Percentiles rank a stretch among this genome's conserved stretches.
Conservation (phyloP, 805 yeast genomes). For the Starmerella sp. region DNA sequence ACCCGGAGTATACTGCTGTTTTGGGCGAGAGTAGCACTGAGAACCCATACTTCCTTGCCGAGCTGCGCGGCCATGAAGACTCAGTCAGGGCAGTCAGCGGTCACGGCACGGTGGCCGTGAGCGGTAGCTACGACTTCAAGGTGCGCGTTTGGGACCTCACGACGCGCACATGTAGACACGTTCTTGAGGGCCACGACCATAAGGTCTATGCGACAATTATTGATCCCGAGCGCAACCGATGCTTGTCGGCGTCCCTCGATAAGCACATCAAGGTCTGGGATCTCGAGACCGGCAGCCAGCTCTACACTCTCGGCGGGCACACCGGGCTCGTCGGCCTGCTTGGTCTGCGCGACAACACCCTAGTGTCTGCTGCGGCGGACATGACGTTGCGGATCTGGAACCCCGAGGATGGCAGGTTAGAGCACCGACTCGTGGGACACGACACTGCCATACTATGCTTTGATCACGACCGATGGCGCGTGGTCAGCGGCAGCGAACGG, state of each 20-base stretch:
- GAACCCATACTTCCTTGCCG: conserved; percentile 53
- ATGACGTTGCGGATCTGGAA: conserved; percentile 88
- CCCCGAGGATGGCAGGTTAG: conserved; percentile 55
- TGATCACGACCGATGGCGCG: conserved; percentile 70
- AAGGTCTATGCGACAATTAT: conserved; percentile 80
- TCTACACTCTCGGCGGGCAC: conserved; percentile 73
- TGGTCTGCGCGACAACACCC: conserved; percentile 58
- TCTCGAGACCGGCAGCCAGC: conserved; percentile 57
- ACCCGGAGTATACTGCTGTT: conserved; percentile 25
- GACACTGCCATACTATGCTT: conserved; percentile 85
- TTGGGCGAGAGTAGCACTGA: conserved; percentile 13
- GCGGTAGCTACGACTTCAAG: conserved; percentile 84
- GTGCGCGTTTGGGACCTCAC: conserved; percentile 87
- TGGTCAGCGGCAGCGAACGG: conserved; percentile 81
- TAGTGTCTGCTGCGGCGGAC: conserved; percentile 95
- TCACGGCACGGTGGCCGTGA: conserved; percentile 66
- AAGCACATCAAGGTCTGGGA: conserved; percentile 85
- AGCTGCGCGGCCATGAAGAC: conserved; percentile 63
- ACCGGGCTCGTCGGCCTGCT: conserved; percentile 80
- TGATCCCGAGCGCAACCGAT: conserved; percentile 62
- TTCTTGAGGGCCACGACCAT: conserved; percentile 73
- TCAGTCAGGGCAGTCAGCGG: conserved; percentile 85
- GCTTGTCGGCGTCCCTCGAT: conserved; percentile 89
- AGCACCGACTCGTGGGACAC: conserved; percentile 65
- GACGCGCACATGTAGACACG: conserved; percentile 59